Evolutionary conservation across 352 stramenopile species (phyloP), one percentile per base, ranked within the genome.

Genomic region (Thraustotheca clavata): DNA sequence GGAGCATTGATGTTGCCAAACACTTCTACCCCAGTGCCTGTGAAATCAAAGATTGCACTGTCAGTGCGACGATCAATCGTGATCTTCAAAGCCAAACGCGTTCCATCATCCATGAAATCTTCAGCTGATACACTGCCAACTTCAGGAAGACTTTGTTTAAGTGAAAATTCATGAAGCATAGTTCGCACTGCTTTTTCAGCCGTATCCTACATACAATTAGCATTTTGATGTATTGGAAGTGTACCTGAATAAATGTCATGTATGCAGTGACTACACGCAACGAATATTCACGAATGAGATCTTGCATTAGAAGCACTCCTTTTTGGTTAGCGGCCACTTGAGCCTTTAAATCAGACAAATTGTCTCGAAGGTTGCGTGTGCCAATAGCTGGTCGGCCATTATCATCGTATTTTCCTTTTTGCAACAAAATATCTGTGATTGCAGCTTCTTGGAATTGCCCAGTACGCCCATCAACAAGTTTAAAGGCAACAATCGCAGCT

Each of bases 41-140:
- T 89, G 75, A 99, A 99, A 74, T 99, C 96, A 69, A 99, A 99
- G 5, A 88, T 78, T 1, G 96, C 96, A 39, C 80, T 93, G 61
- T 96, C 86, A 14, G 73, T 86, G 11, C 73, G 72, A 48, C 86
- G 77, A 69, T 99, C 90, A 62, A 99, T 98, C 31, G 91, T 92
- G 69, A 99, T 96, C 29, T 86, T 87, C 18, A 99, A 76, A 20
- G 87, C 76, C 70, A 99, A 99, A 31, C 85, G 95, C 47, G 95
- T 99, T 61, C 97, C 97, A 76, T 99, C 96, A 71, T 99, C 97
- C 91, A 99, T 98, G 59, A 97, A 97, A 70, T 99, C 97, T 69
- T 98, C 86, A 4, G 96, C 95, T 33, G 80, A 72, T n/a, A 98
- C 88, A 20, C 75, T 91, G 33, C 86, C 89, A 38, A 96, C 70